A percentile compares a stretch with the other conserved stretches of the same genome.
Conservation (phyloP, 129 eudicot species). For the Sambucus nigra region DNA sequence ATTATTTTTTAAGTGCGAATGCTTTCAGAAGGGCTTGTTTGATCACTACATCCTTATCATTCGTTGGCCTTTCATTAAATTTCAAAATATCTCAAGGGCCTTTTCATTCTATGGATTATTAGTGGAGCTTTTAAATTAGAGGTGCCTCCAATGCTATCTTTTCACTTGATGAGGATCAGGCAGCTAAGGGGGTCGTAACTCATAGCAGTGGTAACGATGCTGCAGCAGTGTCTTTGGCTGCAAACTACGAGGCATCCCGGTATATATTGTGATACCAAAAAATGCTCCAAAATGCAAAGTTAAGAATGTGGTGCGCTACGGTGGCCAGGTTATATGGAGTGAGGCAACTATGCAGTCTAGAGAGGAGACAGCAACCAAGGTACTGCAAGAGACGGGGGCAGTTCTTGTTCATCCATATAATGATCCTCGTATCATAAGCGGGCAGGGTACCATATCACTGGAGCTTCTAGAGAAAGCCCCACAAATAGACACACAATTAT, state of each 20-base stretch:
- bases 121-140: conserved; percentile 98
- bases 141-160: conserved; percentile 91
- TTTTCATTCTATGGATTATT: conserved; percentile 19
- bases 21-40: conserved; percentile 68
- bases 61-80: not conserved
- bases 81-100: conserved; percentile 1
- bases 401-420: conserved; percentile 88
- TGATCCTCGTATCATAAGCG: conserved; percentile 82
- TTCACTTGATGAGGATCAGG: conserved; percentile 70
- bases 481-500: conserved; percentile 73
- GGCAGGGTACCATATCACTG: conserved; percentile 86
- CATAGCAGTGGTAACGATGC: conserved; percentile 99
- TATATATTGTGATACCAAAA: conserved; percentile 76
- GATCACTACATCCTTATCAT: conserved; percentile 2
- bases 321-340: conserved; percentile 85
- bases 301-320: conserved; percentile 87
- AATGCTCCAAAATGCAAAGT: conserved; percentile 97
- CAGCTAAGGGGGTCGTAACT: conserved; percentile 89
- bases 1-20: conserved; percentile 84
- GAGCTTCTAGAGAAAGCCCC: conserved; percentile 86
- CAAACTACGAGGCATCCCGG: conserved; percentile 84
- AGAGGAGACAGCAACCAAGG: conserved; percentile 64
- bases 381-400: conserved; percentile 74
- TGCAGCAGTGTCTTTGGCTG: conserved; percentile 94
- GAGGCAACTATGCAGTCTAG: conserved; percentile 75